A percentile compares a stretch with the other conserved stretches of the same genome.
phyloP scores from a whole-genome alignment of 805 yeast species.

The Ogataea parapolymorpha region DNA sequence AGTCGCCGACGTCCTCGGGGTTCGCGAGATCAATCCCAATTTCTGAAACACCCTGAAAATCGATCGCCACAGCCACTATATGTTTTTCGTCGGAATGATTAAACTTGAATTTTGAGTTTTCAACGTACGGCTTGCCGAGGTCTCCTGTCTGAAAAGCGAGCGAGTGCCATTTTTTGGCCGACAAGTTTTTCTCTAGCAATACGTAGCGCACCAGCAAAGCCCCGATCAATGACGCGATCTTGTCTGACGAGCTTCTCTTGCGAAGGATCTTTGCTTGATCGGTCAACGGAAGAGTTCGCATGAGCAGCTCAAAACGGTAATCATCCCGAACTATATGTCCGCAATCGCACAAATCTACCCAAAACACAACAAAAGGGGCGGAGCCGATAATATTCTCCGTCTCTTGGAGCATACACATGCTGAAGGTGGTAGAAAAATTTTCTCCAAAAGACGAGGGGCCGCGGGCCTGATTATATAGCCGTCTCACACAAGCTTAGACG shows the following conservation, averaged over 20 bases:
- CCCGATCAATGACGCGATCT: conserved; percentile 40
- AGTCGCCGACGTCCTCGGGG: conserved; percentile 28
- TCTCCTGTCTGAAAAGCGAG: conserved; percentile 32
- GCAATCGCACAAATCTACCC: conserved; percentile 4
- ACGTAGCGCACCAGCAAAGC: conserved; percentile 44
- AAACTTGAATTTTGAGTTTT: conserved; percentile 37
- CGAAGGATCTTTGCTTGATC: conserved; percentile 41
- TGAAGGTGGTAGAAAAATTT: background rate
- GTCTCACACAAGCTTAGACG: no score
- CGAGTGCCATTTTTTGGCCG: conserved; percentile 10
- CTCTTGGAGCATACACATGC: no score
- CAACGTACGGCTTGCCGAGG: conserved; percentile 57
- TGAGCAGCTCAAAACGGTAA: conserved; percentile 45
- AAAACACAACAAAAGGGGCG: conserved; percentile 1
- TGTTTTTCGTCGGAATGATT: conserved; percentile 60
- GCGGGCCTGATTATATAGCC: no score
- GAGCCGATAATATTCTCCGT: background rate
- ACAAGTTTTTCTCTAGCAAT: conserved; percentile 32
- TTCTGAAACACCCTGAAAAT: conserved; percentile 22
- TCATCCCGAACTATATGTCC: conserved; percentile 24
- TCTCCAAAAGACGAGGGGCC: no score
- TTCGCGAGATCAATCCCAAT: conserved; percentile 51
- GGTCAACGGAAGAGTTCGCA: conserved; percentile 43
- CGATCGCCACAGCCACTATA: conserved; percentile 44
- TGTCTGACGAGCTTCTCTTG: conserved; percentile 35